These are phyloP conservation scores for Closterium sp. DNA, from an alignment of 139 green algal genomes.

Conservation along the genomic window DNA sequence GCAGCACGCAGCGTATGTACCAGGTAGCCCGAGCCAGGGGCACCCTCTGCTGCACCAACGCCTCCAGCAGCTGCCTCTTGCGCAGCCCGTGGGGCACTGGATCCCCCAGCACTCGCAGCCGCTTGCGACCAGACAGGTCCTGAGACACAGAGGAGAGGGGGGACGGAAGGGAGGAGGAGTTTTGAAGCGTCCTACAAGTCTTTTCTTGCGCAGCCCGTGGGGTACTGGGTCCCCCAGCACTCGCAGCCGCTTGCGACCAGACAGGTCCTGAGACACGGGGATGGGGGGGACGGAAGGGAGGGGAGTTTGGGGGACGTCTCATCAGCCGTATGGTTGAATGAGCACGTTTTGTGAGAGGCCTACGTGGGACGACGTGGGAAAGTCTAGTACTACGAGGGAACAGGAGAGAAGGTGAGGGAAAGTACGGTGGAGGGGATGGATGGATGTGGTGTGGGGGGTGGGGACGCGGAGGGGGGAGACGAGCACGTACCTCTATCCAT, in stretches of 20 bases:
- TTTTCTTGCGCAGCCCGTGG: background rate
- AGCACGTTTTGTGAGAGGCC: background rate
- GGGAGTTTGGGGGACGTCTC: no score
- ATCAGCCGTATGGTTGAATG: background rate
- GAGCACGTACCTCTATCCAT: background rate
- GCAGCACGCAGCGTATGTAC: constrained; percentile 15
- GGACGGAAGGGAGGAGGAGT: background rate
- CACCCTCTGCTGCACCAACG: constrained; percentile 15
- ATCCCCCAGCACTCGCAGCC: constrained; percentile 17
- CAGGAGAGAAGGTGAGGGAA: constrained; percentile 2
- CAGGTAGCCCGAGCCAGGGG: constrained; percentile 27
- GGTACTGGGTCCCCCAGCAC: constrained; percentile 14
- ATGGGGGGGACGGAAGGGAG: no score
- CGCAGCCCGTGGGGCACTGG: constrained; percentile 10
- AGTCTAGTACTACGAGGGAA: background rate
- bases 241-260: constrained; percentile 17
- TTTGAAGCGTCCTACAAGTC: background rate
- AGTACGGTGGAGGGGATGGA: background rate
- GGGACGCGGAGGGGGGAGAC: background rate
- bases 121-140: constrained; percentile 26
- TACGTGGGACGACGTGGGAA: no score
- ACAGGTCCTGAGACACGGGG: no score
- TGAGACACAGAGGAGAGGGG: background rate
- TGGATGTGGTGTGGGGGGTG: background rate
- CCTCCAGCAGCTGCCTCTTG: constrained; percentile 9